Evolutionary conservation across 257 asterid genomes (phyloP), one percentile per base, ranked within the genome.

Genomic region (Fraxinus americana): DNA sequence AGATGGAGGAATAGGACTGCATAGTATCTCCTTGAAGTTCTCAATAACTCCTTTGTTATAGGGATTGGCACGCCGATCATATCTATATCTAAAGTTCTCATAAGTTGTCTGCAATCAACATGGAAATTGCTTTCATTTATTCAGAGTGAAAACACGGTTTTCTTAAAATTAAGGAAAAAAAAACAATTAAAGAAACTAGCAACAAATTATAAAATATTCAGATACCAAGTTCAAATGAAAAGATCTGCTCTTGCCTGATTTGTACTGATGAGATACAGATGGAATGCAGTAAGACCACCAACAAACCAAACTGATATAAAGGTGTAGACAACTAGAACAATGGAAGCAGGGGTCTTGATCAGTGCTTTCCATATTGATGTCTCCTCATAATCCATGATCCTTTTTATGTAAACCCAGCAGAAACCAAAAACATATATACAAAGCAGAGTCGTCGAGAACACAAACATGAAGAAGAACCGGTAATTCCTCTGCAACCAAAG

Each of bases 391-490:
- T 83, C 88, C 92, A 85, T 90, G 75, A 95, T 93, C 86, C 91
- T 89, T 74, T 77, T 91, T 59, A 95, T 90, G 85, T 95, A 95
- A 83, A 95, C 93, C 97, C 97, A 93, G 88, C 99, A 93, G 89
- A 95, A 95, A 80, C 94, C 88, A 52, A 91, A 92, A 17, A 95
- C 94, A 69, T 91, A 95, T 82, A 93, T 73, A 78, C 99, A 95
- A 5, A 95, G 99, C 75, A 95, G 91, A 77, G 99, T 93, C 5
- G 99, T 93, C 16, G 99, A 87, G 92, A 89, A 95, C 85, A 95
- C 99, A 79, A 95, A 93, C 98, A 91, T 92, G 93, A 95, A 95
- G 95, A 95, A 95, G 88, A 93, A 95, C 83, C 99, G 89, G 87
- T 95, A 95, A 88, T 95, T 95, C 84, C 99, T 85, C 99, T 95